phyloP scores from a whole-genome alignment of 768 basidiomycete species.

The Boletus sensibilis region DNA sequence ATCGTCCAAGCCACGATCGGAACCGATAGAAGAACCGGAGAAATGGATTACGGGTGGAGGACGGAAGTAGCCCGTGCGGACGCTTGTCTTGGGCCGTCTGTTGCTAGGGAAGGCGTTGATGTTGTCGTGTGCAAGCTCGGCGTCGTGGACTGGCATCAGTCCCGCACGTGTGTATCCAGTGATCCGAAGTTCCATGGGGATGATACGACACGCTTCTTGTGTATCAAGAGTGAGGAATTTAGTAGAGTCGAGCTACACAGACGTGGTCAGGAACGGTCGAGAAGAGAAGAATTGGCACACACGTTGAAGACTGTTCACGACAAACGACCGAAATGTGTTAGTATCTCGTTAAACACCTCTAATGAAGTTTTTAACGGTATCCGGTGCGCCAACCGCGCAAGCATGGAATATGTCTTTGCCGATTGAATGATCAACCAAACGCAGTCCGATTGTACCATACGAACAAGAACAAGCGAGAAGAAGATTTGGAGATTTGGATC shows the following conservation, averaged over 20 bases:
- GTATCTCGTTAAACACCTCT: not conserved
- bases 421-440: not conserved
- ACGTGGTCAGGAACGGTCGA: not conserved
- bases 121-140: not conserved
- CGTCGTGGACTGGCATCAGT: constrained; percentile 20
- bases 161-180: constrained; percentile 35
- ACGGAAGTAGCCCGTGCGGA: constrained; percentile 25
- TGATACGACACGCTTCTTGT: constrained; percentile 50
- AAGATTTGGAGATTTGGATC: not conserved
- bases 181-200: constrained; percentile 50
- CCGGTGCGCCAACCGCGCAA: not conserved
- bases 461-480: not conserved
- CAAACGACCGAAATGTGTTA: not conserved
- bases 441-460: not conserved
- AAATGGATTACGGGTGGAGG: constrained; percentile 53
- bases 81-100: not conserved
- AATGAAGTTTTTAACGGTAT: not conserved
- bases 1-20: constrained; percentile 32
- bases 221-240: constrained; percentile 34
- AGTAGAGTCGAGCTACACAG: constrained; percentile 19
- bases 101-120: constrained; percentile 17
- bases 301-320: constrained; percentile 26
- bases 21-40: constrained; percentile 44
- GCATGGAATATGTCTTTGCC: not conserved
- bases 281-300: not conserved